Evolutionary conservation across 2,329 filamentous ascomycete genomes (phyloP).

Genomic region (Huntiella abstrusa): DNA sequence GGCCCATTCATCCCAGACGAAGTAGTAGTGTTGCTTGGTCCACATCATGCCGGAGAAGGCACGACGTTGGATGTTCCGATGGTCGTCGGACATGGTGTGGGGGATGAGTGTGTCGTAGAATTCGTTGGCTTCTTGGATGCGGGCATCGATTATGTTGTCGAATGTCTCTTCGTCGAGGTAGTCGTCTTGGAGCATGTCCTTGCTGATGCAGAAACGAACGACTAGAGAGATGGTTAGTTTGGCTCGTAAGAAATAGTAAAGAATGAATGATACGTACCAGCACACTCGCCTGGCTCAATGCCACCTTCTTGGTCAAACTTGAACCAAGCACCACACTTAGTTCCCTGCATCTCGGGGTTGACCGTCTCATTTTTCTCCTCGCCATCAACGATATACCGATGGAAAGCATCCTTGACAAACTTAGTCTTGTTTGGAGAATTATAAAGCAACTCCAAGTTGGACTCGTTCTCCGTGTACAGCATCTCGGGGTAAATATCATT

Average conservation of each 20-base stretch:
- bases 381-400: slow-evolving; percentile 65
- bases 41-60: slow-evolving; percentile 95
- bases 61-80: slow-evolving; percentile 87
- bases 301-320: slow-evolving; percentile 78
- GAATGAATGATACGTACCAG: slow-evolving; percentile 41
- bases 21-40: slow-evolving; percentile 94
- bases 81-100: slow-evolving; percentile 78
- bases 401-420: slow-evolving; percentile 92
- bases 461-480: slow-evolving; percentile 91
- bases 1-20: slow-evolving; percentile 95
- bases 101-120: slow-evolving; percentile 91
- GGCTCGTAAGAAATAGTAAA: not conserved
- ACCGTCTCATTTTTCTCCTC: slow-evolving; percentile 49
- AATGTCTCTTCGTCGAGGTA: slow-evolving; percentile 88
- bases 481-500: slow-evolving; percentile 71
- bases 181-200: slow-evolving; percentile 37
- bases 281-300: slow-evolving; percentile 77
- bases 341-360: slow-evolving; percentile 64
- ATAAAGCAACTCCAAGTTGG: slow-evolving; percentile 65
- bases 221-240: slow-evolving; percentile 28
- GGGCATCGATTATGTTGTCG: slow-evolving; percentile 73
- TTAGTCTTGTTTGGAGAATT: slow-evolving; percentile 57
- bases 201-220: slow-evolving; percentile 76
- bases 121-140: slow-evolving; percentile 79
- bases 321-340: slow-evolving; percentile 84